Evolutionary conservation across 1,139 yeast species (phyloP), one percentile per base, ranked within the genome.

Genomic region (Pichia sp.): DNA sequence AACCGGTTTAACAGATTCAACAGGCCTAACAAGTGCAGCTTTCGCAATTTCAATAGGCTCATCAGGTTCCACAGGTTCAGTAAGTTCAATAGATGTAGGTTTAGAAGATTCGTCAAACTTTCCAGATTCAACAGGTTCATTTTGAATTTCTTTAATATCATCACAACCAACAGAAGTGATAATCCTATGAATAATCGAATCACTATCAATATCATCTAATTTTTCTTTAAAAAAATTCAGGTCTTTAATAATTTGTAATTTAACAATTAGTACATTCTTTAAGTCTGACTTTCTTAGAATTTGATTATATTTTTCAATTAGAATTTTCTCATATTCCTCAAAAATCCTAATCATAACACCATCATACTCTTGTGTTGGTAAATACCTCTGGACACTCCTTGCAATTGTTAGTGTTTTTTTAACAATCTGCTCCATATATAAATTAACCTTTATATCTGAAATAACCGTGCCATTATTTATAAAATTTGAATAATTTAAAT

Each of bases 381-480:
- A 68, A 59, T 83, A 82, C 56, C 80, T 78, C 46, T 75, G 74
- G 47, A 86, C 71, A 8, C 83, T 84, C 56, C 81, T 79, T 1
- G 83, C 73, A 34, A 86, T 82, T 0, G 86, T 80, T 22, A 75
- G 62, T 0, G 90, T 83, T 57, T 85, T 91, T 57, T 80, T 83
- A 46, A 84, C 85, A 48, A 86, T 67, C 2, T 77, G 75, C 56
- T 78, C 83, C 88, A 86, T 84, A 63, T 84, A 86, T 41, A 77
- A 75, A 22, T 52, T 50, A 6, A 42, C 45, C 13, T 43, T 42
- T 19, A 34, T 28, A 13, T 33, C 14, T 18, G 27, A 31, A 14
- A 41, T 27, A n/a, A 4, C 19, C 16, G 44, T 27, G 16, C 41
- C 41, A 3, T 16, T 10, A 16, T 41, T 41, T 27, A 44, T 22